Evolutionary conservation across 106 monocot genomes (phyloP).

Genomic region (Allium sativum): DNA sequence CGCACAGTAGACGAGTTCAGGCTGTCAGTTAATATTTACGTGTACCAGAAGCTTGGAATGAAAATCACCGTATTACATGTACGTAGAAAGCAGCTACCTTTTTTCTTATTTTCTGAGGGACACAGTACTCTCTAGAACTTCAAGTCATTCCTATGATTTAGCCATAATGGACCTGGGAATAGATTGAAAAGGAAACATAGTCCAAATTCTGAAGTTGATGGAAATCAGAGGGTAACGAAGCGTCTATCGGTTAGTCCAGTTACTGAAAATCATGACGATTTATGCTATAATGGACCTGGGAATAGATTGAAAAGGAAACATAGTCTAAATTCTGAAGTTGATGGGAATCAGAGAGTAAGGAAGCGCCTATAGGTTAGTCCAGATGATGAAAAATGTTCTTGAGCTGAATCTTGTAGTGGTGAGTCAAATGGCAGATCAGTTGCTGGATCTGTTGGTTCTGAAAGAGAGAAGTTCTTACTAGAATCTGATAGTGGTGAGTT

Average conservation of each 20-base stretch:
- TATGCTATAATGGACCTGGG: constrained; percentile 8
- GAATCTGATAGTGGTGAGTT: background rate
- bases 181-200: constrained; percentile 27
- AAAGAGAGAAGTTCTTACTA: constrained; percentile 1
- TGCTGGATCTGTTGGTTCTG: background rate
- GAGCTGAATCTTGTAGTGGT: background rate
- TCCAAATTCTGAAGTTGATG: constrained; percentile 8
- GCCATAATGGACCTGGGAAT: constrained; percentile 12
- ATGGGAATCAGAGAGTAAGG: constrained; percentile 4
- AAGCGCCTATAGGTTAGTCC: constrained; percentile 25
- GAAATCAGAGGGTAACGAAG: constrained; percentile 12
- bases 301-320: constrained; percentile 29
- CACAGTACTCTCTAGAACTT: constrained; percentile 28
- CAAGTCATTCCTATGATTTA: background rate
- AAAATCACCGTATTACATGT: constrained; percentile 76
- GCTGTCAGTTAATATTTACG: constrained; percentile 59
- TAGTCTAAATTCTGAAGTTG: constrained; percentile 7
- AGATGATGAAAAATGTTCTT: background rate
- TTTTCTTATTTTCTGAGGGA: constrained; percentile 82
- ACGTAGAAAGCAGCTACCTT: constrained; percentile 73
- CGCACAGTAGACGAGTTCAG: constrained; percentile 78
- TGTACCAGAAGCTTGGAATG: constrained; percentile 79
- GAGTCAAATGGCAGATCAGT: background rate
- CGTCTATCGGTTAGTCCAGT: constrained; percentile 17
- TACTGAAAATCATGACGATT: no score